A percentile compares a stretch with the other conserved stretches of the same genome.
phyloP scores from a whole-genome alignment of 1,139 yeast genomes.

The Pichia sorboxylosa region DNA sequence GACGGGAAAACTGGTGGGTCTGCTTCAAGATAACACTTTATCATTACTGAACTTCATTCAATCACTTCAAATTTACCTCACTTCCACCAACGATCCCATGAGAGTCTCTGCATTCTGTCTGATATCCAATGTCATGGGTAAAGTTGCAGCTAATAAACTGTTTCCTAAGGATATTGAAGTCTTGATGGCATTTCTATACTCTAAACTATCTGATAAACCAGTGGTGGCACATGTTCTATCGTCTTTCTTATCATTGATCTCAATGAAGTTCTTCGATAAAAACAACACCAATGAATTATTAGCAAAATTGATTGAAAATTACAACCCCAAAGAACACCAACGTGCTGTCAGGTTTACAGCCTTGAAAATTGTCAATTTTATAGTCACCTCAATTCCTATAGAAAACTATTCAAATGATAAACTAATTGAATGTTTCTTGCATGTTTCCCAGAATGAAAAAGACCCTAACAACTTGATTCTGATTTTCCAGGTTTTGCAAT shows the following conservation, averaged over 20 bases:
- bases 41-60: slow-evolving; percentile 10
- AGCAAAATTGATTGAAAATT: slow-evolving; percentile 30
- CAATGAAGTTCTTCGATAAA: slow-evolving; percentile 34
- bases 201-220: slow-evolving; percentile 55
- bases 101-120: slow-evolving; percentile 49
- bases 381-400: slow-evolving; percentile 1
- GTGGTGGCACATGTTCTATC: slow-evolving; percentile 41
- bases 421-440: slow-evolving; percentile 47
- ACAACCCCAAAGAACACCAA: slow-evolving; percentile 49
- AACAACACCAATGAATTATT: slow-evolving; percentile 29
- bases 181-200: slow-evolving; percentile 49
- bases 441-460: slow-evolving; percentile 76
- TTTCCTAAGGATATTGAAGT: slow-evolving; percentile 57
- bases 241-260: slow-evolving; percentile 43
- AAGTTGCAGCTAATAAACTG: slow-evolving; percentile 30
- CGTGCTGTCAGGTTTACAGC: slow-evolving; percentile 57
- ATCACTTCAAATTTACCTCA: slow-evolving; percentile 30
- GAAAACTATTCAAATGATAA: slow-evolving; percentile 3
- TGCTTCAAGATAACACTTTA: slow-evolving; percentile 6
- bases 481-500: slow-evolving; percentile 50
- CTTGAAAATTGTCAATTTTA: slow-evolving; percentile 34
- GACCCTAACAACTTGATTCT: slow-evolving; percentile 78
- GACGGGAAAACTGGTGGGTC: slow-evolving; percentile 3
- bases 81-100: slow-evolving; percentile 50
- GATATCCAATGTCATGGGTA: slow-evolving; percentile 38